Conservation (phyloP, 331 rosid genomes). For the Rosa hybrid region DNA sequence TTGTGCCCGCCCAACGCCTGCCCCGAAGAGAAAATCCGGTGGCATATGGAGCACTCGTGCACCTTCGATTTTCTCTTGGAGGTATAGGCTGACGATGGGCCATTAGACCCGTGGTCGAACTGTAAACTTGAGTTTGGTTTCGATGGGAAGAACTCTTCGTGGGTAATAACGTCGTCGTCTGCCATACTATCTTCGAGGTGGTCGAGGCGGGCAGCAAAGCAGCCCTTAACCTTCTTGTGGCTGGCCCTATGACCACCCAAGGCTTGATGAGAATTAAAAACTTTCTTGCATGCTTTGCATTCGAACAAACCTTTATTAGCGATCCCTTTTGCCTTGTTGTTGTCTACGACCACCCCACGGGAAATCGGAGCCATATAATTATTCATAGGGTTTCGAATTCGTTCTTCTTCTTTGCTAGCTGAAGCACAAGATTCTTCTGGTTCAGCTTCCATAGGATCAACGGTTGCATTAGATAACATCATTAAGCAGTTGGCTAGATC, state of each 20-base stretch:
- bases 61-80: conserved; percentile 73
- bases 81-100: conserved; percentile 37
- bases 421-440: conserved; percentile 88
- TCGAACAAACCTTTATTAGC: conserved; percentile 63
- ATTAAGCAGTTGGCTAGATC: conserved; percentile 86
- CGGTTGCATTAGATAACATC: conserved; percentile 84
- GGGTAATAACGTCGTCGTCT: conserved; percentile 59
- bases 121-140: conserved; percentile 53
- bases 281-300: conserved; percentile 95
- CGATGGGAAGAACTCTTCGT: conserved; percentile 57
- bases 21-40: conserved; percentile 83
- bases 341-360: conserved; percentile 26
- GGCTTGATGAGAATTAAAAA: conserved; percentile 93
- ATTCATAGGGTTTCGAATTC: conserved; percentile 46
- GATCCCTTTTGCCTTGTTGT: conserved; percentile 55
- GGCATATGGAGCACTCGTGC: conserved; percentile 96
- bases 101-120: conserved; percentile 34
- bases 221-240: conserved; percentile 94
- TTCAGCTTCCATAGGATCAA: conserved; percentile 50
- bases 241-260: conserved; percentile 96
- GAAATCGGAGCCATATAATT: conserved; percentile 51
- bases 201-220: conserved; percentile 78
- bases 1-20: conserved; percentile 96
- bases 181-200: conserved; percentile 39
- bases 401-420: conserved; percentile 71